Evolutionary conservation across 306 rosid species (phyloP).

Genomic region (Glycyrrhiza uralensis): DNA sequence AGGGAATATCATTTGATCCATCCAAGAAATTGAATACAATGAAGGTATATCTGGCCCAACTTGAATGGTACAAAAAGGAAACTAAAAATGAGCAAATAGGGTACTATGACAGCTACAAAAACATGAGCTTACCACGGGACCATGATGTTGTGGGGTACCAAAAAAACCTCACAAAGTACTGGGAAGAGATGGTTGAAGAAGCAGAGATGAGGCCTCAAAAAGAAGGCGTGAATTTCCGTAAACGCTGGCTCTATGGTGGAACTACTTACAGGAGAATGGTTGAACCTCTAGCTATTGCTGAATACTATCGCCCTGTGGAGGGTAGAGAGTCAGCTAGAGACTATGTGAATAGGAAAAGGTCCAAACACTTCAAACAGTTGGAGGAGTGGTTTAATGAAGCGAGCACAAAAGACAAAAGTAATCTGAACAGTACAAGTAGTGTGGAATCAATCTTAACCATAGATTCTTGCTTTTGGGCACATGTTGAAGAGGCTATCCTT

Average conservation of each 20-base stretch:
- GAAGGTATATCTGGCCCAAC: slow-evolving; percentile 38
- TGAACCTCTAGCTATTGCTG: slow-evolving; percentile 58
- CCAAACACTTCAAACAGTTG: slow-evolving; percentile 32
- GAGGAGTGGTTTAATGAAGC: slow-evolving; percentile 35
- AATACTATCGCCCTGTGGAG: slow-evolving; percentile 31
- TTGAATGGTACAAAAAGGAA: slow-evolving; percentile 65
- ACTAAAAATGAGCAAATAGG: slow-evolving; percentile 22
- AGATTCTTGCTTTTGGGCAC: slow-evolving; percentile 72
- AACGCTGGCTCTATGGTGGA: slow-evolving; percentile 40
- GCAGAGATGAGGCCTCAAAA: slow-evolving; percentile 43
- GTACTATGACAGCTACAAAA: slow-evolving; percentile 62
- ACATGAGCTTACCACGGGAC: neutral
- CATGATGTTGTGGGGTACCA: neutral
- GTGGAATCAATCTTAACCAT: slow-evolving; percentile 34
- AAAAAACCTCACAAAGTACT: slow-evolving; percentile 36
- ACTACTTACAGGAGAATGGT: slow-evolving; percentile 54
- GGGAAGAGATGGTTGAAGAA: slow-evolving; percentile 50
- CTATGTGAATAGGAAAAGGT: slow-evolving; percentile 26
- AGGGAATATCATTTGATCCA: neutral
- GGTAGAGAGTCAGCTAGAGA: slow-evolving; percentile 11
- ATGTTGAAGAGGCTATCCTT: slow-evolving; percentile 50
- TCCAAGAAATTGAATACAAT: slow-evolving; percentile 24
- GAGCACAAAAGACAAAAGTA: neutral
- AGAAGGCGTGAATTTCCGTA: slow-evolving; percentile 25
- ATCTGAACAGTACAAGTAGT: neutral